Evolutionary conservation across 768 basidiomycete species (phyloP).

Genomic region (Auriscalpium orientale): DNA sequence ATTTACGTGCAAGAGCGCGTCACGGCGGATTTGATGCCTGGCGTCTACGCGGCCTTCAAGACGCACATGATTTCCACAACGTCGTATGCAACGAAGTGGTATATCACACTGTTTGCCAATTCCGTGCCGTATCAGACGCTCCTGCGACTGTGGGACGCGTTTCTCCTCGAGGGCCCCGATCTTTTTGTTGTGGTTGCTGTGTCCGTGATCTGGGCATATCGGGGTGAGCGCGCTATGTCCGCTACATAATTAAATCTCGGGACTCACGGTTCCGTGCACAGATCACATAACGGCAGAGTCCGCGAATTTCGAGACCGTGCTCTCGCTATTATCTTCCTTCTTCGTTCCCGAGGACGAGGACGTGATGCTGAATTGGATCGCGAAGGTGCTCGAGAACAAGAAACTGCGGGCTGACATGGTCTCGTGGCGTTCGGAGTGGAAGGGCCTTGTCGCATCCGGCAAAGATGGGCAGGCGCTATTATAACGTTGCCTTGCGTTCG

Average conservation of each 20-base stretch:
- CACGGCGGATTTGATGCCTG: slow-evolving; percentile 82
- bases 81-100: slow-evolving; percentile 98
- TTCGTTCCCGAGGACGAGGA: slow-evolving; percentile 93
- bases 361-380: slow-evolving; percentile 74
- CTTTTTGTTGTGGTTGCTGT: slow-evolving; percentile 79
- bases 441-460: slow-evolving; percentile 54
- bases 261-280: slow-evolving; percentile 22
- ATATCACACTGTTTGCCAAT: slow-evolving; percentile 95
- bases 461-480: slow-evolving; percentile 54
- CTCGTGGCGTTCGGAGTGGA: slow-evolving; percentile 80
- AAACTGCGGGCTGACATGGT: slow-evolving; percentile 65
- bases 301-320: slow-evolving; percentile 85
- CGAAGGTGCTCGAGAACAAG: slow-evolving; percentile 45
- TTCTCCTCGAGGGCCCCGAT: slow-evolving; percentile 86
- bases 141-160: slow-evolving; percentile 90
- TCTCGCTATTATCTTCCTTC: slow-evolving; percentile 88
- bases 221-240: slow-evolving; percentile 39
- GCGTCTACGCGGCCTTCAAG: slow-evolving; percentile 78
- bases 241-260: background rate
- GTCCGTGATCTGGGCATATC: slow-evolving; percentile 86
- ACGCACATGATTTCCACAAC: slow-evolving; percentile 89
- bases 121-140: slow-evolving; percentile 94
- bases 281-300: slow-evolving; percentile 75
- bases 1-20: slow-evolving; percentile 94
- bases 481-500: slow-evolving; percentile 24